Conservation (phyloP, 1,139 yeast genomes). For the Taphrina flavorubra region DNA sequence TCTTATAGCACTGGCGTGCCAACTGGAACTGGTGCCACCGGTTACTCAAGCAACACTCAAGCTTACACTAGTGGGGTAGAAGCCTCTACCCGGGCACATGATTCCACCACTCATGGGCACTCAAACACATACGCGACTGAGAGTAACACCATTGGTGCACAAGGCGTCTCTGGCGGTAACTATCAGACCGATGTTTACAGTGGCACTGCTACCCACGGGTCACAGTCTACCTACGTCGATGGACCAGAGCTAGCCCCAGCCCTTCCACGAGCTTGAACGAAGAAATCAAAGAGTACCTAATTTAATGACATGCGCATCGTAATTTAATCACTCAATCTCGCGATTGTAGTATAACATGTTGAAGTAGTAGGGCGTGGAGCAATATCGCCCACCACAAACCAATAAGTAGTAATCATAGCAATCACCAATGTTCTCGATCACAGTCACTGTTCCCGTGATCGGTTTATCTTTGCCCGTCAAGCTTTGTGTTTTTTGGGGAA, state of each 20-base stretch:
- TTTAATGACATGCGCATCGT: constrained; percentile 11
- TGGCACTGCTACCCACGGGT: constrained; percentile 10
- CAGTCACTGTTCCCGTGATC: no score
- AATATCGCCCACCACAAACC: background rate
- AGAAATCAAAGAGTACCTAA: background rate
- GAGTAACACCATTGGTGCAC: background rate
- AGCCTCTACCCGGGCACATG: background rate
- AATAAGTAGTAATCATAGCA: background rate
- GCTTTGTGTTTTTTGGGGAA: no score
- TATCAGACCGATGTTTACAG: background rate
- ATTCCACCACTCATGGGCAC: background rate
- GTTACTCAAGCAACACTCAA: constrained; percentile 15
- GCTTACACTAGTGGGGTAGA: constrained; percentile 2
- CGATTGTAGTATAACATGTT: constrained; percentile 4
- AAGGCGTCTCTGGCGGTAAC: background rate
- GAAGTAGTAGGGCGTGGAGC: background rate
- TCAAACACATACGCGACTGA: constrained; percentile 6
- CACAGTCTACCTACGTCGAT: constrained; percentile 5
- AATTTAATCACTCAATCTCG: constrained; percentile 1
- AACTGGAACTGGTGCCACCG: constrained; percentile 1
- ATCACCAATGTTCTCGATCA: no score
- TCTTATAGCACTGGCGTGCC: background rate
- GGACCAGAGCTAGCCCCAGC: constrained; percentile 33
- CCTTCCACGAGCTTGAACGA: constrained; percentile 26
- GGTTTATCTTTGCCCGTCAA: no score